Percentiles rank a stretch among this genome's conserved stretches.
These are phyloP conservation scores for Zoysia matrella DNA, from an alignment of 202 grass and related monocot genomes.

Conservation along the genomic window DNA sequence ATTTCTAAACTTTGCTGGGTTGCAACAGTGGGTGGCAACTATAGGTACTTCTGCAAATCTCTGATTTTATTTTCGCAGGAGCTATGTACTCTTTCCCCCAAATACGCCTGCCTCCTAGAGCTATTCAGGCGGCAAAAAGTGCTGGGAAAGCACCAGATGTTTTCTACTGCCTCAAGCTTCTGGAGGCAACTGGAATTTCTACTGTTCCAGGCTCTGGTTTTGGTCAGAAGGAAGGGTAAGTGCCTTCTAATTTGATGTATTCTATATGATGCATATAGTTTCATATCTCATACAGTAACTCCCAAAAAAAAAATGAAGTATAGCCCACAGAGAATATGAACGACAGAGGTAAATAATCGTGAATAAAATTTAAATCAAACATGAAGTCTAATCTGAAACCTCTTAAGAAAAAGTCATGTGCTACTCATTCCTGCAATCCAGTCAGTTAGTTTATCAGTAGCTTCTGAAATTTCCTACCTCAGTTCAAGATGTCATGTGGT, in stretches of 20 bases:
- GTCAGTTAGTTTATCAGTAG: not conserved
- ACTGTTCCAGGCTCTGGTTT: constrained; percentile 98
- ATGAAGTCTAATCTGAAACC: not conserved
- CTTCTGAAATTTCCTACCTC: not conserved
- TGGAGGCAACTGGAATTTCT: constrained; percentile 96
- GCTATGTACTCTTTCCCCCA: constrained; percentile 99
- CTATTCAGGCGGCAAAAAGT: constrained; percentile 80
- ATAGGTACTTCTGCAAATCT: constrained; percentile 25
- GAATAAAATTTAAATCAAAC: not conserved
- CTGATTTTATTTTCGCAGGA: constrained; percentile 61
- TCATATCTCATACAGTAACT: not conserved
- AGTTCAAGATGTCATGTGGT: not conserved
- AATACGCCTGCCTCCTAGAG: constrained; percentile 82
- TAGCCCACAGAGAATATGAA: not conserved
- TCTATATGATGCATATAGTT: not conserved
- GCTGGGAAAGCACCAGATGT: constrained; percentile 88
- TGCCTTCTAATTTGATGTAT: constrained; percentile 11
- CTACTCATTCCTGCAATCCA: not conserved
- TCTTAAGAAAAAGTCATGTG: not conserved
- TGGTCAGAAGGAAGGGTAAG: constrained; percentile 97
- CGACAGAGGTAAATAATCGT: not conserved
- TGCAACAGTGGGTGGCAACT: not conserved
- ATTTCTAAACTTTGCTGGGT: not conserved
- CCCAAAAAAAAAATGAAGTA: not conserved
- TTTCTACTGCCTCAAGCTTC: constrained; percentile 97